Conservation (phyloP, 768 basidiomycete genomes). For the Gelatoporia subvermispora region DNA sequence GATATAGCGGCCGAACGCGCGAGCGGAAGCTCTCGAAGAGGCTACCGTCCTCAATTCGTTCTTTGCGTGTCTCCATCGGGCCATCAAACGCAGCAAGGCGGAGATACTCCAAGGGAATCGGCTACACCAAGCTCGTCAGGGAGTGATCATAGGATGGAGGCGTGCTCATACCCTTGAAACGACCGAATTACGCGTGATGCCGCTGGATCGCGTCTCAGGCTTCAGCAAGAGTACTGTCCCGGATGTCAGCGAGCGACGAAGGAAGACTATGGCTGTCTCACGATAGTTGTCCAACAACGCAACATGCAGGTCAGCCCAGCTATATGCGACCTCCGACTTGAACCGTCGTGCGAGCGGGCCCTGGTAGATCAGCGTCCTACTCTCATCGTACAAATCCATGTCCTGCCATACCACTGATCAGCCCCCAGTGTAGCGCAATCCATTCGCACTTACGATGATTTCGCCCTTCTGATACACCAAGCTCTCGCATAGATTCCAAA, state of each 20-base stretch:
- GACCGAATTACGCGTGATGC: conserved; percentile 44
- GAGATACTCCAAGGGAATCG: conserved; percentile 76
- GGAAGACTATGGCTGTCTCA: conserved; percentile 29
- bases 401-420: conserved; percentile 44
- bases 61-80: conserved; percentile 59
- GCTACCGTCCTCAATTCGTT: conserved; percentile 52
- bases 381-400: conserved; percentile 75
- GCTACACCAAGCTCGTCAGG: conserved; percentile 36
- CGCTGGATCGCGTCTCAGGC: conserved; percentile 52
- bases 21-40: conserved; percentile 53
- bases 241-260: background rate
- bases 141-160: background rate
- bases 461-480: conserved; percentile 74
- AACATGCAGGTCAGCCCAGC: conserved; percentile 66
- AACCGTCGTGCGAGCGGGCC: conserved; percentile 58
- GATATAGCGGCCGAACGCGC: conserved; percentile 55
- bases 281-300: conserved; percentile 75
- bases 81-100: conserved; percentile 60
- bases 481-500: conserved; percentile 76
- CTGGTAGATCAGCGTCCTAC: conserved; percentile 64
- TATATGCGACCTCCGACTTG: conserved; percentile 60
- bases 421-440: no score
- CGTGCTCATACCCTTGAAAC: conserved; percentile 54
- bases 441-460: conserved; percentile 57
- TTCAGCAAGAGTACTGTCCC: conserved; percentile 60